Evolutionary conservation across 2,329 filamentous ascomycete genomes (phyloP), one percentile per base, ranked within the genome.

Genomic region (Colletotrichum cuscutae): DNA sequence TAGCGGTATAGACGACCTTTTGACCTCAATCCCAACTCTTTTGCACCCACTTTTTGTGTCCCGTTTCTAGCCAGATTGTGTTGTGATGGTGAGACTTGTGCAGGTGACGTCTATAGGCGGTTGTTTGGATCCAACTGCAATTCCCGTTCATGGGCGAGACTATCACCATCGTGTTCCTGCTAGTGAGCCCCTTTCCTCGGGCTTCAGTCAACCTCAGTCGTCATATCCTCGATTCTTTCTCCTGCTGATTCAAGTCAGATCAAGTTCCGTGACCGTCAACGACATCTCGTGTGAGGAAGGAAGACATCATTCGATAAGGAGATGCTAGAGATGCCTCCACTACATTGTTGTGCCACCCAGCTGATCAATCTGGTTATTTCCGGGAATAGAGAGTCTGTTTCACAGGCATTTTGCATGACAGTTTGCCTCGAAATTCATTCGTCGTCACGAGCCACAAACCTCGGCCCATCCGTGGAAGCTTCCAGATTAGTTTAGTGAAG

Each of bases 1-100:
- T 54, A 64, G 54, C 32, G 49, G 22, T 49, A 64, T 64, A 59
- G n/a, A 69, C 30, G 19, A 49, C 15, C 19, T 49, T 49, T 49
- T 49, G 42, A 49, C 42, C 42, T 49, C 42, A 15, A 46, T 57
- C 52, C 54, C 62, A 65, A 57, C 19, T 46, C 62, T 46, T 22
- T 28, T n/a, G 28, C 5, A 24, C 12, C 15, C 13, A 15, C 13
- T 26, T 5, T 6, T 8, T 4, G 19, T n/a, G 11, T 53, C 1
- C 2, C 24, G 46, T 9, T 24, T 53, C 5, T 11, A 32, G 19
- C 19, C 42, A 49, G 15, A 49, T n/a, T 8, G 15, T 49, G 5
- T 49, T n/a, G 7, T 49, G 5, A n/a, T n/a, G 42, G 42, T n/a
- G 19, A 49, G 4, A n/a, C 15, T 7, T 8, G 5, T n/a, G 15